Conservation (phyloP, 176 grass and related monocot species). For the Triticum dicoccoides region DNA sequence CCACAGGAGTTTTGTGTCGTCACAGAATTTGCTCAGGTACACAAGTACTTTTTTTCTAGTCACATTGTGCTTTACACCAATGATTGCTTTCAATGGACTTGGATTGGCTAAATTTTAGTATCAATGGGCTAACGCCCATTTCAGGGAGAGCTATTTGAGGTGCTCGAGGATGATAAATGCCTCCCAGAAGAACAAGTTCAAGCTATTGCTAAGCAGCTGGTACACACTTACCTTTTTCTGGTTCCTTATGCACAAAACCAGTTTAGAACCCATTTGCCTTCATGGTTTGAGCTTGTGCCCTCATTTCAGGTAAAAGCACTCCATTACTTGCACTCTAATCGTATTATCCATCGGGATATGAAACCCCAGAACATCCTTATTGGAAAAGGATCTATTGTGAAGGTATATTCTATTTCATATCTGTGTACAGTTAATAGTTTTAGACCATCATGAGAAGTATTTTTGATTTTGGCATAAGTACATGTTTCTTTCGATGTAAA, state of each 20-base stretch:
- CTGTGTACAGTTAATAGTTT: background rate
- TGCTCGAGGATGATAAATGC: slow-evolving; percentile 94
- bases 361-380: slow-evolving; percentile 99
- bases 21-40: slow-evolving; percentile 97
- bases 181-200: slow-evolving; percentile 97
- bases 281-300: slow-evolving; percentile 13
- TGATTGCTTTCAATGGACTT: background rate
- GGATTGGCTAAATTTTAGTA: background rate
- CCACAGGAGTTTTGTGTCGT: slow-evolving; percentile 98
- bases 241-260: background rate
- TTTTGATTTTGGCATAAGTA: background rate
- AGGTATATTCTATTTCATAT: slow-evolving; percentile 47
- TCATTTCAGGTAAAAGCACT: slow-evolving; percentile 78
- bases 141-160: slow-evolving; percentile 96
- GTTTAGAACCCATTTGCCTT: background rate
- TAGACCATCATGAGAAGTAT: background rate
- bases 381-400: slow-evolving; percentile 87
- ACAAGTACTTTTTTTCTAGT: background rate
- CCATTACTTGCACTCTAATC: slow-evolving; percentile 91
- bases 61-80: background rate
- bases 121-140: slow-evolving; percentile 23
- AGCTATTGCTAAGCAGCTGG: slow-evolving; percentile 97
- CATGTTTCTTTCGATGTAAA: background rate
- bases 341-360: slow-evolving; percentile 97
- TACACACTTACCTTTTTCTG: slow-evolving; percentile 20